Evolutionary conservation across 306 rosid genomes (phyloP), one percentile per base, ranked within the genome.

Genomic region (Pachyrhizus erosus): DNA sequence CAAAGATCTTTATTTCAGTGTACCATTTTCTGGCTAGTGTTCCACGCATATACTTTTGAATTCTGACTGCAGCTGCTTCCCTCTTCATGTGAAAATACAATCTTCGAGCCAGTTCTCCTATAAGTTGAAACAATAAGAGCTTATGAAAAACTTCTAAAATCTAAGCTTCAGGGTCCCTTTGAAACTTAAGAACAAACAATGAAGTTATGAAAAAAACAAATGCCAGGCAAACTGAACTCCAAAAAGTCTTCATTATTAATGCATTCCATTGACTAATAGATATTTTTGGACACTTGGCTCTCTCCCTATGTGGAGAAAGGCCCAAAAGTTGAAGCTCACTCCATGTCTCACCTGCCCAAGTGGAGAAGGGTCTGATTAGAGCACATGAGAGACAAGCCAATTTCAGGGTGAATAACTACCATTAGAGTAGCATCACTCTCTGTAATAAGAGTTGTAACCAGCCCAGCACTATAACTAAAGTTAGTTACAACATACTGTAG

Each of bases 91-190:
- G 82, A 79, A 84, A 70, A 75, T 79, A 89, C 69, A 45, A 77
- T 34, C 75, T 89, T 52, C 96, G 94, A 75, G 91, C 90, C 89
- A 93, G 61, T 85, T 87, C 89, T 60, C 98, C 98, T 95, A 82
- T 49, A 75, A 82, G 82, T 80, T 74, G 69, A 72, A 86, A 79
- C 68, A 80, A 73, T 33, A 75, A 81, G 42, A 60, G 77, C 51
- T 46, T 49, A 24, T 20, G 65, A n/a, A 62, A 42, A 82, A 60
- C 46, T 79, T 78, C 75, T 60, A 62, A 62, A 78, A 61, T 45
- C 46, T 49, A 65, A 80, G 39, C 18, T 58, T 77, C 78, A 34
- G 60, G 51, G 65, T 73, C 40, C 58, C 51, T 15, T 31, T 54
- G 20, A 64, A 80, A 31, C 21, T 18, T 26, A 34, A 73, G 69